Base-by-base conservation (phyloP, 306 rosid genomes). In the Sindora glabra region DNA sequence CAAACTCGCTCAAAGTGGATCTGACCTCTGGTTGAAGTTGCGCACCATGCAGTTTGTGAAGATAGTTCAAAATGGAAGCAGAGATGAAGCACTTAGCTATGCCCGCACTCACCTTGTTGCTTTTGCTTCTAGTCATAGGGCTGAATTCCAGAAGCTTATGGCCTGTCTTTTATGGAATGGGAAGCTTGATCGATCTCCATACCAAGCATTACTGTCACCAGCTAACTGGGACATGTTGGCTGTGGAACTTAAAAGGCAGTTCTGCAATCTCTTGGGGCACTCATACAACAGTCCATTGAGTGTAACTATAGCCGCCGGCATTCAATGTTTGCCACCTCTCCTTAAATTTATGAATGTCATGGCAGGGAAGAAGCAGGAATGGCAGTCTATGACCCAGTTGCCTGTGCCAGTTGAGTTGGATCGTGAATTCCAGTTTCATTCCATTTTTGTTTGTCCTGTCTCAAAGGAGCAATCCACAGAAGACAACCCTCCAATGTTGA, bases 361-460 rank as follows among this genome's bases (percentile, higher is more conserved):
- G 96, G 81, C 79, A 33, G 94, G 94, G 67, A 92, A 74, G 85
- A 92, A 76, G 80, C 89, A 78, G 61, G 98, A 92, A 70, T 92
- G 99, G 96, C 96, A 78, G 57, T 45, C 88, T 3, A 74, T 78
- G 89, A 82, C 79, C 82, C 90, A 86, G 59, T 71, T 92, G 71
- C 95, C 96, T 0, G 83, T 88, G 29, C 96, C 90, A 0, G 89
- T 92, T 26, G 94, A 88, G 79, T 69, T 92, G 69, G 94, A 74
- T 45, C 48, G 56, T 7, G 85, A 89, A 65, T 86, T 86, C 65
- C 99, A 92, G 73, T 92, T 86, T 78, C 99, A 89, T 80, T 89
- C 99, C 29, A 56, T 89, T 46, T 92, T 92, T 73, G 96, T 92
- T 27, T 92, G 99, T 56, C 99, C 99, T 0, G 99, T 92, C 56